A percentile compares a stretch with the other conserved stretches of the same genome.
Evolutionary conservation across 345 rosid genomes (phyloP).

Genomic region (Citrus sinensis): DNA sequence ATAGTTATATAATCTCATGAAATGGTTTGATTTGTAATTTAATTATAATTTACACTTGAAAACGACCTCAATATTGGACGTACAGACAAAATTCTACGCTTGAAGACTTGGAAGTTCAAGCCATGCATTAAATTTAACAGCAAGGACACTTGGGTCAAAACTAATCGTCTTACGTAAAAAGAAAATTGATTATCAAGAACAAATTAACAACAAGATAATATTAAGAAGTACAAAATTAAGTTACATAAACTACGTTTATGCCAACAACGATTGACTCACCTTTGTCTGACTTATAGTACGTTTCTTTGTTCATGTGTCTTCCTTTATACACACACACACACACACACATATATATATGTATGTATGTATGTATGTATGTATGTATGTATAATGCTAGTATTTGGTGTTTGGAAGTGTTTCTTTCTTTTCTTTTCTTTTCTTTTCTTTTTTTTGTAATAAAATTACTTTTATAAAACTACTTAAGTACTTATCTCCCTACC

Average conservation of each 20-base stretch:
- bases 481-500: too few species aligned
- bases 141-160: background rate
- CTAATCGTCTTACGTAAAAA: background rate
- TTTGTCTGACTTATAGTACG: constrained; percentile 4
- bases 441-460: too few species aligned
- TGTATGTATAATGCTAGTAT: too few species aligned
- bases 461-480: too few species aligned
- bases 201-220: background rate
- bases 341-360: too few species aligned
- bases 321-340: too few species aligned
- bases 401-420: too few species aligned
- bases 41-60: background rate
- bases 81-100: background rate
- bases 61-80: background rate
- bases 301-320: background rate
- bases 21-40: background rate
- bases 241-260: background rate
- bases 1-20: background rate
- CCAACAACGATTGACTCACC: background rate
- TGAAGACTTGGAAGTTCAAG: background rate
- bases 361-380: too few species aligned
- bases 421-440: too few species aligned
- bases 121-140: background rate
- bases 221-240: too few species aligned
- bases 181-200: background rate